Base-by-base conservation (phyloP, 1,284 basidiomycete species). In the Cutaneotrichosporon sp. region DNA sequence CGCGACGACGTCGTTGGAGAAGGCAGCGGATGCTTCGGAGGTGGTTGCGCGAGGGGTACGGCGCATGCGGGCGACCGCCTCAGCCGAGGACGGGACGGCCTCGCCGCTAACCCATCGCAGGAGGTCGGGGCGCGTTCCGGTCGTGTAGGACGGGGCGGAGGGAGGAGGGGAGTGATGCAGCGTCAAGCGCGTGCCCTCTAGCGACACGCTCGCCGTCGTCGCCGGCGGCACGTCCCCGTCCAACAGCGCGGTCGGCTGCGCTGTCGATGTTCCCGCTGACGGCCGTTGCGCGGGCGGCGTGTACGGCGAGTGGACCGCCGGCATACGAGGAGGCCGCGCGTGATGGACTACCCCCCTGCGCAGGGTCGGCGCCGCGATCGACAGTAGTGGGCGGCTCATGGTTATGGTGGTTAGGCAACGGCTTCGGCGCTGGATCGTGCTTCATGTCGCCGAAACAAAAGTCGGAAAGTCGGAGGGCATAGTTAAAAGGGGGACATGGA, bases 131-230 rank as follows among this genome's bases (percentile, higher is more conserved):
- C 65, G 56, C 5, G 48, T 49, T 1, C 73, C 73, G 3, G 63
- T 63, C 8, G 66, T 69, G 52, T 72, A 74, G n/a, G 45, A 58
- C 18, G 70, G 70, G 17, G 66, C 63, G 5, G 69, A 62, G 8
- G 73, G 65, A 2, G 73, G 69, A 4, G 73, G 73, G 2, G 67
- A 60, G 56, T 74, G 63, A 52, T 70, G 68, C 46, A 73, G 63
- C 26, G 65, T 63, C 14, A 71, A 47, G 2, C 59, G 54, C 7
- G 56, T 51, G 39, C 61, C 66, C 8, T 54, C 51, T 30, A 68
- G 57, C 10, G 30, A 5, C 20, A 54, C 41, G 10, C 59, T 37
- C 12, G 60, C 52, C 4, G 49, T 34, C 1, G 59, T 42, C 14
- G 57, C 33, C 10, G 26, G 26, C 1, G 18, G 20, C 14, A 33